Evolutionary conservation across 306 rosid species (phyloP).

Genomic region (Coriaria nepalensis): DNA sequence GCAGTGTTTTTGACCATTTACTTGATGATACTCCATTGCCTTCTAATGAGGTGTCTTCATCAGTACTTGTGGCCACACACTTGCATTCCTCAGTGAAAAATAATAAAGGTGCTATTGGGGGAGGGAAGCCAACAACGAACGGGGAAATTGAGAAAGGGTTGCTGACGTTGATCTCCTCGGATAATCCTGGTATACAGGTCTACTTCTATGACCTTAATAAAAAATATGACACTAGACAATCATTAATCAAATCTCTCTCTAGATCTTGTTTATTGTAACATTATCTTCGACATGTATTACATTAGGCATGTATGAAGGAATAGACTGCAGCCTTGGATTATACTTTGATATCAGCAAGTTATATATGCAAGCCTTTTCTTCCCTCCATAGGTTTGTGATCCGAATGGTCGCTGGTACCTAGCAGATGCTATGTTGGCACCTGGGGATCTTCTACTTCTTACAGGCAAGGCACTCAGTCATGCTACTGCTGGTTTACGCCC

Average conservation of each 20-base stretch:
- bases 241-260: not conserved
- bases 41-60: constrained; percentile 74
- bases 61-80: constrained; percentile 72
- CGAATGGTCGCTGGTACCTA: constrained; percentile 87
- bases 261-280: not conserved
- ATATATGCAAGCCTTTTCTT: constrained; percentile 14
- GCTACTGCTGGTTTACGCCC: constrained; percentile 87
- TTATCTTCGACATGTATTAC: not conserved
- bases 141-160: constrained; percentile 90
- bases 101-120: constrained; percentile 68
- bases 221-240: not conserved
- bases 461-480: constrained; percentile 90
- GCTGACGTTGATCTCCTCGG: constrained; percentile 76
- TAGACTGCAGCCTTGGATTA: no score
- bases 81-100: constrained; percentile 43
- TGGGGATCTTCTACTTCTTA: constrained; percentile 83
- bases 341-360: not conserved
- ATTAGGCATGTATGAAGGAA: no score
- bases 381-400: constrained; percentile 69
- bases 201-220: constrained; percentile 21
- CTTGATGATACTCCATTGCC: constrained; percentile 95
- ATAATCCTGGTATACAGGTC: constrained; percentile 92
- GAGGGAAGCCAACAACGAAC: constrained; percentile 59
- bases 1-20: constrained; percentile 83
- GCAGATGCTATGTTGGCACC: constrained; percentile 69